These are phyloP conservation scores for Komagataella pseudopastoris DNA, from an alignment of 805 yeast species.

Conservation along the genomic window DNA sequence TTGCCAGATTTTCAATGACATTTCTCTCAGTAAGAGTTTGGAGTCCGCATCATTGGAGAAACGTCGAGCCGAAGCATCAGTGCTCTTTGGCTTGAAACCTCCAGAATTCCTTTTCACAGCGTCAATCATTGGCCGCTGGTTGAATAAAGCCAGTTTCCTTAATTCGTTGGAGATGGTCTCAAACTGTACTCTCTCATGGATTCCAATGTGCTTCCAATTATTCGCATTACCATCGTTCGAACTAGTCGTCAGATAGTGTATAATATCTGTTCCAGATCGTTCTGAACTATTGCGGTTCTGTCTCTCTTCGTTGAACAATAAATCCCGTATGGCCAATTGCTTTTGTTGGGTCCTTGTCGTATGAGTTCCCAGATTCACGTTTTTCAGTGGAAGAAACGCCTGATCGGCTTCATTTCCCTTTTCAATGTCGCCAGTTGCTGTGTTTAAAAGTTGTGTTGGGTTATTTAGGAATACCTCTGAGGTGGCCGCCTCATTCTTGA, in stretches of 20 bases:
- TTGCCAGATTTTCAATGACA: neutral
- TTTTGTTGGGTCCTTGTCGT: conserved; percentile 15
- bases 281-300: neutral
- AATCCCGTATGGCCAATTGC: conserved; percentile 12
- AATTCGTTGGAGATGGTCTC: conserved; percentile 16
- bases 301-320: neutral
- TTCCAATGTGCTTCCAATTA: conserved; percentile 12
- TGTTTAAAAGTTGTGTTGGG: neutral
- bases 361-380: neutral
- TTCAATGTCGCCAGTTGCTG: neutral
- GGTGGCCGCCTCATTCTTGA: neutral
- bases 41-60: neutral
- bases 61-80: neutral
- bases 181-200: conserved; percentile 13
- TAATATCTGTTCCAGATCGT: neutral
- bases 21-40: neutral
- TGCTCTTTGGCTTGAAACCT: neutral
- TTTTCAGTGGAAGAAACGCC: neutral
- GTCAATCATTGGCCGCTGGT: conserved; percentile 13
- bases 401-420: neutral
- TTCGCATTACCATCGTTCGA: conserved; percentile 8
- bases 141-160: conserved; percentile 13
- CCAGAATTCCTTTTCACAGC: conserved; percentile 2
- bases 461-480: neutral
- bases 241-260: conserved; percentile 5